phyloP scores from a whole-genome alignment of 352 stramenopile genomes.

The Halophytophthora batemanensis region DNA sequence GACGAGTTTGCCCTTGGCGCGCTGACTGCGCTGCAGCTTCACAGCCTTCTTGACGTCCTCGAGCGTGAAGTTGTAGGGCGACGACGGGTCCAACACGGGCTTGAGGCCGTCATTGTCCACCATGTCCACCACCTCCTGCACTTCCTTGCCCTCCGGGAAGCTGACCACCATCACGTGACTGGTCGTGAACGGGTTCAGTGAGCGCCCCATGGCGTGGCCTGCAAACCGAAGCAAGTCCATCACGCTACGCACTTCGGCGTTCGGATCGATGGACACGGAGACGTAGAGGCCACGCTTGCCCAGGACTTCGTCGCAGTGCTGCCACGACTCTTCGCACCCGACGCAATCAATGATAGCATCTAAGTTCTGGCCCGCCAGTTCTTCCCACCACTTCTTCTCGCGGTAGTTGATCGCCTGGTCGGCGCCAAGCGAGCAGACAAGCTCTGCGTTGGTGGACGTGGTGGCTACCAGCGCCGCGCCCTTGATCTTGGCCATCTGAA shows the following conservation, averaged over 20 bases:
- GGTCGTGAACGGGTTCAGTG: constrained; percentile 31
- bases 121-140: constrained; percentile 43
- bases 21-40: constrained; percentile 51
- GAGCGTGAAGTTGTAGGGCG: constrained; percentile 65
- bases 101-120: constrained; percentile 20
- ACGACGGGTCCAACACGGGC: constrained; percentile 55
- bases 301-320: constrained; percentile 24
- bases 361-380: constrained; percentile 19
- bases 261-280: constrained; percentile 24
- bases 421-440: constrained; percentile 44
- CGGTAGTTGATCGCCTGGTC: constrained; percentile 57
- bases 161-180: constrained; percentile 29
- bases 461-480: constrained; percentile 61
- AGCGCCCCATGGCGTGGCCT: constrained; percentile 15
- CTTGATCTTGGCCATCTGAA: constrained; percentile 54
- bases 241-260: constrained; percentile 22
- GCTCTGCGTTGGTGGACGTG: constrained; percentile 43
- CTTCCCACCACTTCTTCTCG: constrained; percentile 44
- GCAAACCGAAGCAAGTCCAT: constrained; percentile 26
- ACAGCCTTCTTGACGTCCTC: constrained; percentile 57
- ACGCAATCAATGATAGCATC: constrained; percentile 49
- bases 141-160: constrained; percentile 33
- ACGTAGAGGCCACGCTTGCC: constrained; percentile 26
- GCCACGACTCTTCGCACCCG: constrained; percentile 30
- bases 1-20: constrained; percentile 81